Base-by-base conservation (phyloP, 305 asterid genomes). In the Fraxinus floribunda region DNA sequence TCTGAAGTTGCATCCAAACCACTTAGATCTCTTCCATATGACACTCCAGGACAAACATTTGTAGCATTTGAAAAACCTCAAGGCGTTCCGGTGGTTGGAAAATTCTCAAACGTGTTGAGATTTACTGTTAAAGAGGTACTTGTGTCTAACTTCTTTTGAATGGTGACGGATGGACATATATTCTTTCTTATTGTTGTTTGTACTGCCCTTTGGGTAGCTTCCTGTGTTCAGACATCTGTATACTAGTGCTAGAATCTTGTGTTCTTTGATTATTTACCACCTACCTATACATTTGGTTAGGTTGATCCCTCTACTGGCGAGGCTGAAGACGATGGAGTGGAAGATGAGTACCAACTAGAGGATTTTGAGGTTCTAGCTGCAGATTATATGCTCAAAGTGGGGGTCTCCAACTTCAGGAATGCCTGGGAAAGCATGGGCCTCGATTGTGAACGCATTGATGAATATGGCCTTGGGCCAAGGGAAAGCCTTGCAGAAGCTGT, bases 341-440 rank as follows among this genome's bases (percentile, higher is more conserved):
- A 95, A 88, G 98, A 93, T 83, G 98, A 95, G 83, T 95, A 95
- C 91, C 98, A 92, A 86, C 91, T 95, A 15, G 98, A 95, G 88
- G 98, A 95, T 78, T 90, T 92, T 64, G 98, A 95, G 85, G 93
- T 93, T 75, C 94, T 85, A 79, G 90, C 97, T 29, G 97, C 98
- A 74, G 98, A 95, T 89, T 95, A 95, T 85, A 89, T 93, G 84
- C 89, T 92, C 49, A 95, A 91, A 90, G 91, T 92, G 29, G 97
- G 97, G 0, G 97, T 95, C 77, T 92, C 97, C 80, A 95, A 95
- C 87, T 95, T 93, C 80, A 93, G 90, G 87, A 95, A 93, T 86
- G 94, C 98, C 24, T 95, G 98, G 98, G 98, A 93, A 85, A 93
- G 91, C 89, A 60, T 95, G 90, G 92, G 86, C 80, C 92, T 93